Conservation (phyloP, 2,329 filamentous ascomycete genomes). For the Bipolaris oryzae region DNA sequence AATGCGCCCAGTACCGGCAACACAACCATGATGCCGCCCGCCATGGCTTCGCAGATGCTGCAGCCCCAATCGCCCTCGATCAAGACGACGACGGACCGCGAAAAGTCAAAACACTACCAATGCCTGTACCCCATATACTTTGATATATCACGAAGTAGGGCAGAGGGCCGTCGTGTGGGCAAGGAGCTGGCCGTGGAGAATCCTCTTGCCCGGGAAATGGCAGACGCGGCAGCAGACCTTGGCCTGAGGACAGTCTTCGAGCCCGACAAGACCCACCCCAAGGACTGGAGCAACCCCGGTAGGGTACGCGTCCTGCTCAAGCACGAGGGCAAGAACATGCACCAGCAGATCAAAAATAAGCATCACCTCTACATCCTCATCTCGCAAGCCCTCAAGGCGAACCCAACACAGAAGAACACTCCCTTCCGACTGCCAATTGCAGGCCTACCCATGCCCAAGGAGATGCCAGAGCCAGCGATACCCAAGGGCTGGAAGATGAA, state of each 20-base stretch:
- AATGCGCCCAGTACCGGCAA: conserved; percentile 37
- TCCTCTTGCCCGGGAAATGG: conserved; percentile 87
- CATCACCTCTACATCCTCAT: conserved; percentile 87
- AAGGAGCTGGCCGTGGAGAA: conserved; percentile 75
- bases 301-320: conserved; percentile 80
- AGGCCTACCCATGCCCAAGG: conserved; percentile 70
- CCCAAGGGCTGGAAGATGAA: conserved; percentile 92
- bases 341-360: conserved; percentile 70
- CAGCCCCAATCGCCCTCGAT: conserved; percentile 48
- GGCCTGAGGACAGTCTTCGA: conserved; percentile 80
- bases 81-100: conserved; percentile 53
- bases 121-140: conserved; percentile 97
- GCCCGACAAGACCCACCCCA: conserved; percentile 88
- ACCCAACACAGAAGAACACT: conserved; percentile 76
- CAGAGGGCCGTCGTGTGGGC: conserved; percentile 80
- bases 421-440: conserved; percentile 75
- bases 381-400: conserved; percentile 72
- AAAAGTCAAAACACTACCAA: conserved; percentile 75
- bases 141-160: conserved; percentile 74
- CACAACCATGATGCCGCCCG: conserved; percentile 7
- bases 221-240: conserved; percentile 72
- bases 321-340: conserved; percentile 60
- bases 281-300: conserved; percentile 97
- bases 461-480: conserved; percentile 68
- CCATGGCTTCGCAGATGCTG: conserved; percentile 41